Conservation (phyloP, 306 rosid genomes). For the Cucumis sativus region Cucumber_9930_V3 NC_026655.2:1077501-1078000, state of each 20-base stretch:
- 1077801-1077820: constrained; percentile 29
- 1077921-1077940: constrained; percentile 44
- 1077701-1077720: constrained; percentile 60
- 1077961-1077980: constrained; percentile 47
- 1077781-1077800: constrained; percentile 41
- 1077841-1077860: constrained; percentile 66
- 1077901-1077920: constrained; percentile 64
- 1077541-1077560: constrained; percentile 59
- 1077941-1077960: constrained; percentile 36
- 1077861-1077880: constrained; percentile 49
- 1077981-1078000: constrained; percentile 78
- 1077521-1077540: constrained; percentile 52
- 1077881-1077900: constrained; percentile 69
- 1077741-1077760: constrained; percentile 39
- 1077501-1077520: constrained; percentile 43
- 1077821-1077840: constrained; percentile 59
- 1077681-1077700: constrained; percentile 19
- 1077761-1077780: constrained; percentile 37
- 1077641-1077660: constrained; percentile 78
- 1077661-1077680: constrained; percentile 58
- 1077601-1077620: constrained; percentile 45
- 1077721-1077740: constrained; percentile 28
- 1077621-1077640: constrained; percentile 67
- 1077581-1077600: constrained; percentile 37
- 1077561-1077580: constrained; percentile 37